phyloP scores from a whole-genome alignment of 2,329 filamentous ascomycete species.

The Colletotrichum australisinense region DNA sequence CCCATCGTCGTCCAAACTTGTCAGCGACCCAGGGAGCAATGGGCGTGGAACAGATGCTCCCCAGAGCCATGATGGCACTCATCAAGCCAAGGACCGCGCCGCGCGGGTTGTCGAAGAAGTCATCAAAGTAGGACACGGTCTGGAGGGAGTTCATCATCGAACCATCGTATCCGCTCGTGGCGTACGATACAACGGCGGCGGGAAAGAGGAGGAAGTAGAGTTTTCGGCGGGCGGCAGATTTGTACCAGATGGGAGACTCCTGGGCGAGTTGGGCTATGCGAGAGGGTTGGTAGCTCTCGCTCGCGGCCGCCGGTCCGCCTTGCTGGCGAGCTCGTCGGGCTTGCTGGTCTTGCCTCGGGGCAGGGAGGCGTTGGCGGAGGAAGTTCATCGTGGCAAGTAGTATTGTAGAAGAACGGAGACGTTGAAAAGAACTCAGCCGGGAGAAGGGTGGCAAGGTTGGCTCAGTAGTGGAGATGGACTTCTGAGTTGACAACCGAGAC shows the following conservation, averaged over 20 bases:
- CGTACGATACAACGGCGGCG: slow-evolving; percentile 48
- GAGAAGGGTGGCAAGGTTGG: background rate
- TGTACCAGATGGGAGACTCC: slow-evolving; percentile 44
- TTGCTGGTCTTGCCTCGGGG: slow-evolving; percentile 40
- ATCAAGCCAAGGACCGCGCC: slow-evolving; percentile 46
- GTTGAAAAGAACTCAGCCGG: background rate
- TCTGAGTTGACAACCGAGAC: background rate
- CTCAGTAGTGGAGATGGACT: background rate
- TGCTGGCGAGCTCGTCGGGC: slow-evolving; percentile 38
- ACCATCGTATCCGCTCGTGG: slow-evolving; percentile 61
- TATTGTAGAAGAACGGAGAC: background rate
- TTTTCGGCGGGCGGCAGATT: slow-evolving; percentile 41
- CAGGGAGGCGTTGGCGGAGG: slow-evolving; percentile 41
- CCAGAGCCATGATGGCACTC: slow-evolving; percentile 59
- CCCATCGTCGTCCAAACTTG: slow-evolving; percentile 44
- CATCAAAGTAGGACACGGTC: slow-evolving; percentile 53
- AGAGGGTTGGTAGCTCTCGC: slow-evolving; percentile 39
- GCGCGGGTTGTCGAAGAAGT: slow-evolving; percentile 49
- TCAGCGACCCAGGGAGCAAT: slow-evolving; percentile 48
- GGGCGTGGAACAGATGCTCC: slow-evolving; percentile 51
- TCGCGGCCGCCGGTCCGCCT: slow-evolving; percentile 16
- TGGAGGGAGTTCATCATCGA: slow-evolving; percentile 63
- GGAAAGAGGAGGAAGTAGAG: slow-evolving; percentile 48
- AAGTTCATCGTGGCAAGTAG: slow-evolving; percentile 36
- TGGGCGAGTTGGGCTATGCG: slow-evolving; percentile 43